phyloP scores from a whole-genome alignment of 305 asterid genomes.

The Solanum hybrid region DNA sequence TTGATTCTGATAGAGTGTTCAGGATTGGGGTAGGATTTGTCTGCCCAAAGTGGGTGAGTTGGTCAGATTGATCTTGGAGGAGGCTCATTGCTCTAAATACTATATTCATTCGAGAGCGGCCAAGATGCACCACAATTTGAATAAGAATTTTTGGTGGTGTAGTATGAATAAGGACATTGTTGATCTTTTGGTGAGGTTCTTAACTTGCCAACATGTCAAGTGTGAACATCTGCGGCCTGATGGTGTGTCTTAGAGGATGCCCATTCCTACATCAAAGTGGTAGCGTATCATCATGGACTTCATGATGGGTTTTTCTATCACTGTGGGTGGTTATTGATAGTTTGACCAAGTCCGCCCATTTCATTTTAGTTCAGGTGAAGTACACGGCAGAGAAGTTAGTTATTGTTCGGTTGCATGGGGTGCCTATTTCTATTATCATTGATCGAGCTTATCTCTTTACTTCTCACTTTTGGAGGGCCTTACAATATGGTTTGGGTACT shows the following conservation, averaged over 20 bases:
- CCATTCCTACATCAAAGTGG: not conserved
- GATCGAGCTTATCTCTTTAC: too few species aligned
- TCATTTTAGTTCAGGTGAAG: not conserved
- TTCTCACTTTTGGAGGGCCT: not conserved
- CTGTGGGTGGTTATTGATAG: not conserved
- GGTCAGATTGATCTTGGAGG: not conserved
- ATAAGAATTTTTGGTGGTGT: not conserved
- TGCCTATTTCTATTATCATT: too few species aligned
- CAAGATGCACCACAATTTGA: not conserved
- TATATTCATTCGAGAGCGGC: not conserved
- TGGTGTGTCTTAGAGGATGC: not conserved
- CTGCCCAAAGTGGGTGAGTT: not conserved
- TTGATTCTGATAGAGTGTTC: not conserved
- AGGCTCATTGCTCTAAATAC: not conserved
- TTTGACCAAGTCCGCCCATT: not conserved
- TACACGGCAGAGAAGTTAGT: not conserved
- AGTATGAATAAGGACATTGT: not conserved
- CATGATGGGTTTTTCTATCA: not conserved
- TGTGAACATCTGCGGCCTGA: rapidly evolving
- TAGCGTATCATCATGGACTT: not conserved
- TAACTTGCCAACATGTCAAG: not conserved
- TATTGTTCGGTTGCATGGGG: not conserved
- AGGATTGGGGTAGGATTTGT: not conserved
- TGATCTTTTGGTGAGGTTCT: not conserved
- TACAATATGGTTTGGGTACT: not conserved